Evolutionary conservation across 495 filamentous ascomycete species (phyloP), one percentile per base, ranked within the genome.

Genomic region (Penicillium verhagenii): DNA sequence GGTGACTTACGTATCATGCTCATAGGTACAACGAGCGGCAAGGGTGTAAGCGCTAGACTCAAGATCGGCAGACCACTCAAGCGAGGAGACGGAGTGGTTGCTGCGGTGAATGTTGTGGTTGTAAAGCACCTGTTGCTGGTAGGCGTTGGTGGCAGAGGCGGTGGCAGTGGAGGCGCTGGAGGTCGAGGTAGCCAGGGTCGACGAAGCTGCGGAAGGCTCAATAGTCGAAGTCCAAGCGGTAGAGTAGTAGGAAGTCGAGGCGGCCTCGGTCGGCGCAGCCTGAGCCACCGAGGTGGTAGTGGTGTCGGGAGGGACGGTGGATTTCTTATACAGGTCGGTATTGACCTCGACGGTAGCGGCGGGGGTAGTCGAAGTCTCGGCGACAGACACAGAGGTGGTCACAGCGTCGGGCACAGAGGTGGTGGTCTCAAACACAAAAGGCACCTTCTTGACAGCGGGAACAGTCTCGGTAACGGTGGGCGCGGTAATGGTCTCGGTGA

Each of bases 81-180:
- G 58, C 33, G 75, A 80, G 14, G 67, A 61, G 29, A 84, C 83
- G 19, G 87, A 88, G 78, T 97, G 92, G 74, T 90, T 92, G 66
- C 81, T 79, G 60, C 94, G 92, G 71, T 92, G 88, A 37, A 85
- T 57, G 76, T 97, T 96, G 82, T 98, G 94, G 71, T 87, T 83
- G 63, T 84, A 77, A 35, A 92, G 64, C 14, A 82, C 70, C 5
- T 66, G 56, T 39, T 65, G 60, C 60, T 76, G 57, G 68, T 86
- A 87, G 42, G 61, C 45, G 38, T 61, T 70, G 45, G 62, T 54
- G 44, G 59, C 49, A 33, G 65, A 50, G 13, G 59, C 54, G 20
- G 52, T 50, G 25, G 67, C 38, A 28, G 61, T 51, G 24, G 60
- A 42, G 29, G 70, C 54, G 26, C 67, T 57, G 40, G 70, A 66